Conservation (phyloP, 202 grass and related monocot species). For the Dendrocalamus latiflorus region DNA sequence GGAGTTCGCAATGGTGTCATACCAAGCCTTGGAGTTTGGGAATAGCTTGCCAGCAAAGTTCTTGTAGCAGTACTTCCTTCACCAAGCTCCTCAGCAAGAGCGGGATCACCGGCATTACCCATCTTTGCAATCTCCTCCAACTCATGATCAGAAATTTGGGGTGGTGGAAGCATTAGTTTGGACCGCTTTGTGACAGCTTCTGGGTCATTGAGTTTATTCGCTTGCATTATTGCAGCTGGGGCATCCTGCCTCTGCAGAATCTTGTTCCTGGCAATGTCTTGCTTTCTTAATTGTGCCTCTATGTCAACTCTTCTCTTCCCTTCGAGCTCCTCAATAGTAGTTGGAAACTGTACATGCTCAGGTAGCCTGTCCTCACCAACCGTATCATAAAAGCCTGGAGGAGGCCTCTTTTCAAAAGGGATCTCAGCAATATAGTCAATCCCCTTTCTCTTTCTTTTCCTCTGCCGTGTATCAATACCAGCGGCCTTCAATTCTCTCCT, state of each 20-base stretch:
- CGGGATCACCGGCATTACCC: slow-evolving; percentile 64
- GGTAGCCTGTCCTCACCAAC: slow-evolving; percentile 54
- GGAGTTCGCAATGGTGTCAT: slow-evolving; percentile 63
- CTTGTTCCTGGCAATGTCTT: slow-evolving; percentile 86
- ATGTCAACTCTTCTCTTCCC: slow-evolving; percentile 78
- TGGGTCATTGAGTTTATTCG: slow-evolving; percentile 88
- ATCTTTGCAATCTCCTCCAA: slow-evolving; percentile 90
- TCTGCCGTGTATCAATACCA: slow-evolving; percentile 66
- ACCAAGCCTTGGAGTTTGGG: slow-evolving; percentile 71
- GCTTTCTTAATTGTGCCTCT: slow-evolving; percentile 80
- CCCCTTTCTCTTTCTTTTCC: slow-evolving; percentile 77
- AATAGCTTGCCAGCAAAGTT: slow-evolving; percentile 71
- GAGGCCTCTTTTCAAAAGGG: slow-evolving; percentile 81
- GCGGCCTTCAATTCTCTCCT: slow-evolving; percentile 85
- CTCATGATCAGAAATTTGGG: slow-evolving; percentile 90
- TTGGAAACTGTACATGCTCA: slow-evolving; percentile 68
- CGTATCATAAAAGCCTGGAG: slow-evolving; percentile 77
- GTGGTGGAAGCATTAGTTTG: slow-evolving; percentile 86
- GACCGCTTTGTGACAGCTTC: slow-evolving; percentile 84
- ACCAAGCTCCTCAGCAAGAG: slow-evolving; percentile 52
- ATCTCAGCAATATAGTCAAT: slow-evolving; percentile 94
- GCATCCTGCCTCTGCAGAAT: slow-evolving; percentile 84
- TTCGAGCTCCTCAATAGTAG: slow-evolving; percentile 86
- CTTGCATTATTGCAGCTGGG: slow-evolving; percentile 74
- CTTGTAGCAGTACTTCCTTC: slow-evolving; percentile 75